Evolutionary conservation across 257 asterid species (phyloP), one percentile per base, ranked within the genome.

Genomic region (Plantago major): DNA sequence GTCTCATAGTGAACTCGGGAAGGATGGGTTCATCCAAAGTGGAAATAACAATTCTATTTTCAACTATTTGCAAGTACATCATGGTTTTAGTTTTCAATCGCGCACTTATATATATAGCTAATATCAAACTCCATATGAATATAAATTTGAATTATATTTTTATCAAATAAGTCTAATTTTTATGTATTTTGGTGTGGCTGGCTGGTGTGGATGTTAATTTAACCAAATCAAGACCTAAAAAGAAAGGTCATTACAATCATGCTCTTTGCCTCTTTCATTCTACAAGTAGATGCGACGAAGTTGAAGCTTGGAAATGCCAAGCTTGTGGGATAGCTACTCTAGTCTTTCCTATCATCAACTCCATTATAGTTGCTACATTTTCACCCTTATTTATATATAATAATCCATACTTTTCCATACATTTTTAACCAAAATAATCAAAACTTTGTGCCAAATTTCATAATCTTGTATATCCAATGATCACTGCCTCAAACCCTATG

Each of bases 311-410:
- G 26, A 33, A 63, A 52, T 63, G 69, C 77, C 63, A 75, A 73
- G 84, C 70, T 65, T 16, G 62, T 78, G 80, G 42, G 15, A 17
- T 60, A 70, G 9, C 74, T 68, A 75, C 73, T 54, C 6, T 44
- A 46, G 4, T 46, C 62, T 57, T 59, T 17, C 30, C 8, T 33
- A 2, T 33, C 60, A 46, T 68, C 62, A 50, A 57, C 70, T 51
- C 46, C 77, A 15, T 52, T 22, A n/a, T 22, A 22, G 26, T 54
- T 40, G 47, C 0, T 65, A 42, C 65, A 57, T 5, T 15, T 40
- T 46, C 15, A 16, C 3, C 42, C 4, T 10, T 28, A 38, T 63
- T 62, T 75, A 67, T 72, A 69, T 30, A 2, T 2, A n/a, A n/a
- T n/a, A n/a, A 22, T 22, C 2, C 26, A 2, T 12, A 37, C 45